A percentile compares a stretch with the other conserved stretches of the same genome.
Evolutionary conservation across 1,284 basidiomycete genomes (phyloP).

Genomic region (Trametes sp.): DNA sequence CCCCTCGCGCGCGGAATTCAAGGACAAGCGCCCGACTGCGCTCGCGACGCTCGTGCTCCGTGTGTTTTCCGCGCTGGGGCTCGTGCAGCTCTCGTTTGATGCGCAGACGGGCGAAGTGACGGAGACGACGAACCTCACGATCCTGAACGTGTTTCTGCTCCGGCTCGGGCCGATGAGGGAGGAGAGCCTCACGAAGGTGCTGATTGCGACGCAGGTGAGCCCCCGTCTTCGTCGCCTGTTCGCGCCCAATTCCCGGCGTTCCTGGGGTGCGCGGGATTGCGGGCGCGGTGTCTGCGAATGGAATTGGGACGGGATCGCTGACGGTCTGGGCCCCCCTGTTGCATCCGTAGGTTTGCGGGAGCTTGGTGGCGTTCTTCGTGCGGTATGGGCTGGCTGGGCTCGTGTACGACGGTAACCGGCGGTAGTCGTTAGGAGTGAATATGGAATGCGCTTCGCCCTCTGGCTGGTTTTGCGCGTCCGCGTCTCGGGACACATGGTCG

Average conservation of each 20-base stretch:
- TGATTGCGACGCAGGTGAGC: conserved; percentile 77
- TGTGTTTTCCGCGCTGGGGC: conserved; percentile 63
- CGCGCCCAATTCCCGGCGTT: neutral
- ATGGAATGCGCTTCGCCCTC: neutral
- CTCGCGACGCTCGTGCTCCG: conserved; percentile 63
- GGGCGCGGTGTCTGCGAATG: neutral
- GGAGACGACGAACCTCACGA: conserved; percentile 86
- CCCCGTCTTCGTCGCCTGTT: neutral
- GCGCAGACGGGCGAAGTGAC: conserved; percentile 62
- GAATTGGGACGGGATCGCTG: conserved; percentile 12
- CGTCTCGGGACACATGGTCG: conserved; percentile 3
- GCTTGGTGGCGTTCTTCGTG: conserved; percentile 80
- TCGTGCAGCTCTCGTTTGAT: conserved; percentile 72
- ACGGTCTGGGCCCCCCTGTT: conserved; percentile 5
- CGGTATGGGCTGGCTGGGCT: conserved; percentile 88
- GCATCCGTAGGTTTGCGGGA: conserved; percentile 52
- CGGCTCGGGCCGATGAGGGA: conserved; percentile 85
- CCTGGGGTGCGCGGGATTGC: neutral
- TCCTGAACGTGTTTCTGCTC: conserved; percentile 85
- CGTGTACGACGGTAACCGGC: conserved; percentile 89
- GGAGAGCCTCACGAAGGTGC: conserved; percentile 72
- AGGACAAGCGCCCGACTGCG: conserved; percentile 53
- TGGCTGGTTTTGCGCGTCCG: neutral
- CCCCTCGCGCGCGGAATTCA: conserved; percentile 75
- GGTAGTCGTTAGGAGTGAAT: conserved; percentile 47